A percentile compares a stretch with the other conserved stretches of the same genome.
phyloP scores from a whole-genome alignment of 345 rosid species.

The Eucalyptus sp. region DNA sequence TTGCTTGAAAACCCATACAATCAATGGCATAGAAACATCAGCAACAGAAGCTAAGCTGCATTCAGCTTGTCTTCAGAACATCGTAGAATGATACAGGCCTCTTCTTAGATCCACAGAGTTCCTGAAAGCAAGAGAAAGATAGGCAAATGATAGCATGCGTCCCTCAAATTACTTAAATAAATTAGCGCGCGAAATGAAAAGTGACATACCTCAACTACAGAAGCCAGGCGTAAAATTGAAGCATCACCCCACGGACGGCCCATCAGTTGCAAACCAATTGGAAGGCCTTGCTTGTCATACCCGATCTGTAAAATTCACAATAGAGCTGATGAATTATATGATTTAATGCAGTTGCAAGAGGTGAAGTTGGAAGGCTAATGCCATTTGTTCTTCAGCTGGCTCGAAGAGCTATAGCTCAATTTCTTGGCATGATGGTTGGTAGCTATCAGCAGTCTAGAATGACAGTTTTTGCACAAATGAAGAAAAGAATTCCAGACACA shows the following conservation, averaged over 20 bases:
- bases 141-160: not conserved
- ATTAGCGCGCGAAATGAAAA: not conserved
- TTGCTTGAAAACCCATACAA: not conserved
- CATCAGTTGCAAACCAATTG: conserved; percentile 72
- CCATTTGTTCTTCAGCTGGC: not conserved
- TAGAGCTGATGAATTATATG: not conserved
- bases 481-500: not conserved
- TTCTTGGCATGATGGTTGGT: not conserved
- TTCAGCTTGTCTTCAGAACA: conserved; percentile 27
- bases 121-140: conserved; percentile 28
- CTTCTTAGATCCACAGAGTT: conserved; percentile 44
- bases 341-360: not conserved
- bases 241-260: conserved; percentile 92
- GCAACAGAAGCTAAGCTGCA: not conserved
- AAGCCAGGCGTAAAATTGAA: conserved; percentile 52
- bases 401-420: not conserved
- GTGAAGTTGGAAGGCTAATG: not conserved
- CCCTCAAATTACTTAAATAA: not conserved
- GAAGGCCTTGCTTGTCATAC: conserved; percentile 80
- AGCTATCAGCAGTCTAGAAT: not conserved
- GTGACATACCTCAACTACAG: conserved; percentile 57
- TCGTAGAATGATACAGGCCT: conserved; percentile 53
- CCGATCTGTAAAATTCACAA: conserved; percentile 40
- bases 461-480: not conserved
- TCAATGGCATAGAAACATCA: not conserved